Evolutionary conservation across 1,139 yeast species (phyloP).

Genomic region (Debaryomycetaceae sp.): DNA sequence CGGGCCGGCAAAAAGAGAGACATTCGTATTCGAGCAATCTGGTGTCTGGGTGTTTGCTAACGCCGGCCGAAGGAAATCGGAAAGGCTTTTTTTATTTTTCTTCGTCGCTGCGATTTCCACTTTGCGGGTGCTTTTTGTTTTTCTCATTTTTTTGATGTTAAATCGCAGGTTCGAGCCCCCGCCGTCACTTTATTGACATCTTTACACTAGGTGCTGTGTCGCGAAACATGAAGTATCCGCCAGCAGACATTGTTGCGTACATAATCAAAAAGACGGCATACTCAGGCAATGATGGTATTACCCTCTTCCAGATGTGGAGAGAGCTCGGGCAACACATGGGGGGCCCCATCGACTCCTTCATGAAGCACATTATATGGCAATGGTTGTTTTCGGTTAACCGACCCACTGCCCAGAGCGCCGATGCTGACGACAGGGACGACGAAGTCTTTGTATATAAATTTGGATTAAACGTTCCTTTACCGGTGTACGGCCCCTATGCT

Average conservation of each 20-base stretch:
- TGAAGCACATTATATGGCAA: constrained; percentile 36
- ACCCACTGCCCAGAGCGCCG: too few species aligned
- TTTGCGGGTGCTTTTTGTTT: background rate
- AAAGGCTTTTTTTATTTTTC: background rate
- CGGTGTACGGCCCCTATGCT: constrained; percentile 12
- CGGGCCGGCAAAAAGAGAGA: too few species aligned
- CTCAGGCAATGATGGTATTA: constrained; percentile 32
- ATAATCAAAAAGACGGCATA: constrained; percentile 30
- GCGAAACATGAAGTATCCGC: constrained; percentile 16
- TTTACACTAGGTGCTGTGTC: background rate
- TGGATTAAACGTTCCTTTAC: constrained; percentile 5
- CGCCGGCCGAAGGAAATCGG: too few species aligned
- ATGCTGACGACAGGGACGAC: constrained; percentile 11
- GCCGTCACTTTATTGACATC: constrained; percentile 4
- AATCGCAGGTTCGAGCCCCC: constrained; percentile 8
- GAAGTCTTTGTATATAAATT: constrained; percentile 11
- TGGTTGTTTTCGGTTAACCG: constrained; percentile 38
- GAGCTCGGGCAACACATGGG: constrained; percentile 18
- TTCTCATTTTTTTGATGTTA: background rate
- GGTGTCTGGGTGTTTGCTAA: too few species aligned
- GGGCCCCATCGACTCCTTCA: constrained; percentile 26
- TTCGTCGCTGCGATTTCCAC: background rate
- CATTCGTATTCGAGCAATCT: too few species aligned
- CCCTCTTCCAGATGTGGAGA: constrained; percentile 29
- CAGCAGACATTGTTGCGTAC: constrained; percentile 25